Evolutionary conservation across 2,329 filamentous ascomycete genomes (phyloP).

Genomic region (Paecilomyces dactylethromorphus): DNA sequence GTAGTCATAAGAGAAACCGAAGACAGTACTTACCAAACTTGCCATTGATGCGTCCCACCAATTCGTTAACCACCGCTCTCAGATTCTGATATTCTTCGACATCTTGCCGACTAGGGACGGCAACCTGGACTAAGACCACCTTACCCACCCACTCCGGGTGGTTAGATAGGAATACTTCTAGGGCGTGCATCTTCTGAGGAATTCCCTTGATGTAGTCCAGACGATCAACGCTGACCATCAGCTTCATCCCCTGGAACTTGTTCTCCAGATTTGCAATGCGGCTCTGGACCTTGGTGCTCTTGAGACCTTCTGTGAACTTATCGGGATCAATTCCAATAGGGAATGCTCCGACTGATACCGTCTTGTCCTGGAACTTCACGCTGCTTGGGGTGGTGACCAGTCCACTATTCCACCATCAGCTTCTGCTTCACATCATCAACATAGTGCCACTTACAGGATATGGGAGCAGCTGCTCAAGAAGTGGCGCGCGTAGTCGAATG

Average conservation of each 20-base stretch:
- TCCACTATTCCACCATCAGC: slow-evolving; percentile 25
- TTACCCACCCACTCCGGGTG: slow-evolving; percentile 98
- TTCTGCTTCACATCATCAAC: neutral
- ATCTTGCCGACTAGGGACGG: slow-evolving; percentile 88
- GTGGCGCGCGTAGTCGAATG: slow-evolving; percentile 97
- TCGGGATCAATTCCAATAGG: slow-evolving; percentile 97
- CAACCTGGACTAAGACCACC: slow-evolving; percentile 92
- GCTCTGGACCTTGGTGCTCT: slow-evolving; percentile 79
- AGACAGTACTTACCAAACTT: slow-evolving; percentile 63
- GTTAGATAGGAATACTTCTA: slow-evolving; percentile 94
- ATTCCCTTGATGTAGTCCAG: slow-evolving; percentile 99
- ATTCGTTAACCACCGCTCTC: slow-evolving; percentile 89
- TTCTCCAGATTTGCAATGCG: slow-evolving; percentile 77
- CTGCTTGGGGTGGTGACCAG: slow-evolving; percentile 77
- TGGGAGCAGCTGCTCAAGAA: slow-evolving; percentile 96
- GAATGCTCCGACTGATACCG: slow-evolving; percentile 88
- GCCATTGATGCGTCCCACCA: slow-evolving; percentile 94
- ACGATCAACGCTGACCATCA: slow-evolving; percentile 94
- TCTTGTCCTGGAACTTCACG: slow-evolving; percentile 81
- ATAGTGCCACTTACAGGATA: slow-evolving; percentile 60
- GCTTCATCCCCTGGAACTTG: slow-evolving; percentile 92
- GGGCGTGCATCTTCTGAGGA: slow-evolving; percentile 90
- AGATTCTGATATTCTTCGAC: slow-evolving; percentile 98
- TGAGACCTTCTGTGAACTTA: slow-evolving; percentile 83
- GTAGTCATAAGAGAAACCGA: neutral